Base-by-base conservation (phyloP, 805 yeast species). In the Groenewaldozyma salmanticensis region DNA sequence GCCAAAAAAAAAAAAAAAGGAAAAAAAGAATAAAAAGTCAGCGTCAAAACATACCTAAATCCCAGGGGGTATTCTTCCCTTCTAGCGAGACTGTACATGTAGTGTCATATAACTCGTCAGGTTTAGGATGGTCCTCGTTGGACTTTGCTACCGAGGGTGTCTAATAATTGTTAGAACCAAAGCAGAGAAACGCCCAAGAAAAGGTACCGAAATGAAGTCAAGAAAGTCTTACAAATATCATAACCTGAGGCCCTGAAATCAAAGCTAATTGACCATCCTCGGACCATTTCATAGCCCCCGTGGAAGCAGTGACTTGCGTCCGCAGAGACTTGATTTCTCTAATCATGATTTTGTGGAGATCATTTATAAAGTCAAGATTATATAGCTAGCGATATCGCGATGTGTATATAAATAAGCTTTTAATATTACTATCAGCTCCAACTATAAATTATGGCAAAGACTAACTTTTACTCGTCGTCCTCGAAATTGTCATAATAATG, bases 281-380 rank as follows among this genome's bases (percentile, higher is more conserved):
- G 16, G 53, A 49, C 54, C 54, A 51, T 39, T 43, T 40, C 21
- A 45, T 17, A 13, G 50, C 54, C 18, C 47, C 46, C 5, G 45
- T 39, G 5, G 42, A 38, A 6, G 37, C 35, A 17, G 38, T 22
- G 35, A 42, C 21, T 24, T 27, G 20, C 24, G 33, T 32, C 5
- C 45, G 37, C 7, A 27, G 42, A 6, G 38, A 15, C 36, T 42
- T 42, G 20, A 42, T 20, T 27, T 42, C 45, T 17, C 42, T 38
- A 19, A 21, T 38, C 45, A 42, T 42, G 4, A 13, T 13, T 24
- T 19, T n/a, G 31, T 39, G 11, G 7, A 20, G 36, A 31, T 38
- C 29, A 18, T 31, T 6, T 15, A 13, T 15, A 6, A 21, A 11
- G 6, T 15, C 21, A 7, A 18, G 21, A 29, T 35, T 31, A 35